These are phyloP conservation scores for Sclerotinia glacialis DNA, from an alignment of 2,329 filamentous ascomycete species.

Conservation along the genomic window DNA sequence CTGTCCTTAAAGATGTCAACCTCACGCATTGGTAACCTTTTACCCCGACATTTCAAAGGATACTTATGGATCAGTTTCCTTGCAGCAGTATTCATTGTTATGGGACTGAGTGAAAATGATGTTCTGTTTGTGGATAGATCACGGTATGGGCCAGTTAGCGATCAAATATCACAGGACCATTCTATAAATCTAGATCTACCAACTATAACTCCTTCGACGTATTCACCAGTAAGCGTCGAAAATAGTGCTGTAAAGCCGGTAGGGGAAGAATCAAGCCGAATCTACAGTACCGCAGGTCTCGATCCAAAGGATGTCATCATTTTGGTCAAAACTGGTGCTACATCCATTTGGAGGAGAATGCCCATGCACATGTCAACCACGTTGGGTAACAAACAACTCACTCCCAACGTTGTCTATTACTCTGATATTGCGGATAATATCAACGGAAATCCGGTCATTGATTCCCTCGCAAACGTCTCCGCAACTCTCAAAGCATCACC, in stretches of 20 bases:
- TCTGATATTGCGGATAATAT: constrained; percentile 24
- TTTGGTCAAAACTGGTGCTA: constrained; percentile 27
- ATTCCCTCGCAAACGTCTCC: constrained; percentile 26
- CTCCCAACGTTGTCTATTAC: constrained; percentile 25
- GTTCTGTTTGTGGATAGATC: constrained; percentile 14
- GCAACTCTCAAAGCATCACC: constrained; percentile 23
- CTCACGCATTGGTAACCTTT: constrained; percentile 5
- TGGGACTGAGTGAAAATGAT: constrained; percentile 26
- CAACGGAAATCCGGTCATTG: constrained; percentile 23
- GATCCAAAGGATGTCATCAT: constrained; percentile 26
- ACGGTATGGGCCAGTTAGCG: neutral
- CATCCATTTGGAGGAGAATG: constrained; percentile 26
- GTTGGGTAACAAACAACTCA: constrained; percentile 18
- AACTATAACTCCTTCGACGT: neutral
- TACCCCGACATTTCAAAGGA: constrained; percentile 26
- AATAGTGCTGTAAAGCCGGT: neutral
- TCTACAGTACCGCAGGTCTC: constrained; percentile 7
- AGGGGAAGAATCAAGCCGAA: constrained; percentile 8
- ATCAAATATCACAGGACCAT: neutral
- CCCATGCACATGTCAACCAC: constrained; percentile 28
- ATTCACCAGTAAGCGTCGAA: neutral
- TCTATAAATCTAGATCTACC: neutral
- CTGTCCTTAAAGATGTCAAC: constrained; percentile 7
- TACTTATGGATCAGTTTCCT: constrained; percentile 28
- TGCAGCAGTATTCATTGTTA: constrained; percentile 23